Evolutionary conservation across 768 basidiomycete species (phyloP).

Genomic region (Tylopilus sp.): DNA sequence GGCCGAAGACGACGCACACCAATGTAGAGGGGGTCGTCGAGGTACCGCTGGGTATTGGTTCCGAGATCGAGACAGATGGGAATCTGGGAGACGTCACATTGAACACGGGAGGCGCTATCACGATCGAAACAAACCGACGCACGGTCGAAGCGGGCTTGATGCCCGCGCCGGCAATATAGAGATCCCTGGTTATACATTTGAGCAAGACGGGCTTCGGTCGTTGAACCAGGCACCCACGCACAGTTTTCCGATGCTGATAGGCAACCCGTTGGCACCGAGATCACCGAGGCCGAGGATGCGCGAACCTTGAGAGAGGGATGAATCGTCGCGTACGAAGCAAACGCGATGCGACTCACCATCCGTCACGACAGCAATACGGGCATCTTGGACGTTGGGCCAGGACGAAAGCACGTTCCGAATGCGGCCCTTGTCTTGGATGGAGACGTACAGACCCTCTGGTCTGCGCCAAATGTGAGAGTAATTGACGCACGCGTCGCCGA

Average conservation of each 20-base stretch:
- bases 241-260: conserved; percentile 72
- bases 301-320: conserved; percentile 37
- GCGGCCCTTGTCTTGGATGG: conserved; percentile 62
- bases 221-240: conserved; percentile 29
- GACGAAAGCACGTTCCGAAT: conserved; percentile 53
- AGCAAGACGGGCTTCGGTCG: neutral
- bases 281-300: conserved; percentile 69
- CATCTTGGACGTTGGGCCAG: conserved; percentile 43
- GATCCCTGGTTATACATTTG: conserved; percentile 36
- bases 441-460: conserved; percentile 59
- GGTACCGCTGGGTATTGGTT: conserved; percentile 64
- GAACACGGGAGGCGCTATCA: neutral
- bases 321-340: neutral
- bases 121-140: conserved; percentile 4
- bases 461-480: conserved; percentile 68
- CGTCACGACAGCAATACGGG: conserved; percentile 74
- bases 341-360: conserved; percentile 43
- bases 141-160: conserved; percentile 49
- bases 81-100: conserved; percentile 29
- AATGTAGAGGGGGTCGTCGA: conserved; percentile 73
- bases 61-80: conserved; percentile 75
- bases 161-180: conserved; percentile 73
- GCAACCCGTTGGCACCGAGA: conserved; percentile 40
- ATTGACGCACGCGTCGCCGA: conserved; percentile 69
- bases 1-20: conserved; percentile 61